Conservation (phyloP, 345 rosid species). For the Euphorbia lathyris region DNA sequence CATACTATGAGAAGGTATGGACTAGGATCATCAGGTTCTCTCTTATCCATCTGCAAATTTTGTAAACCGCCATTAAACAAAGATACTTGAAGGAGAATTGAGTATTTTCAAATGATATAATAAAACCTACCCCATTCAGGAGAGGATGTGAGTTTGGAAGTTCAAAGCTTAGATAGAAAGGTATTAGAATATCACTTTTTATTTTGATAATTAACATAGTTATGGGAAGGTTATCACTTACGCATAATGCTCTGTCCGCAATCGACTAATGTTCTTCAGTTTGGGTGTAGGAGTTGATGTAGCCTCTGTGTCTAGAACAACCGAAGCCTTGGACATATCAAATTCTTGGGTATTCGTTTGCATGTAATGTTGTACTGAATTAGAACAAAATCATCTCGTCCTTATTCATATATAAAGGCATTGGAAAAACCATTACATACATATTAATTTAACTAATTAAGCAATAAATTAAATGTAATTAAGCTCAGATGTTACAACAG, state of each 20-base stretch:
- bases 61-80: background rate
- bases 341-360: slow-evolving; percentile 63
- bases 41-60: slow-evolving; percentile 62
- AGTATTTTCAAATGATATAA: background rate
- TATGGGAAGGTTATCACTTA: slow-evolving; percentile 45
- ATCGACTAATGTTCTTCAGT: slow-evolving; percentile 72
- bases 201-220: background rate
- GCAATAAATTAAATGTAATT: too few relatives aligned
- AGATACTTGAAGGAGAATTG: background rate
- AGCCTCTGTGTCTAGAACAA: slow-evolving; percentile 61
- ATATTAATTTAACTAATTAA: too few relatives aligned
- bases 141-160: slow-evolving; percentile 92
- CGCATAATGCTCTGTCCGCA: slow-evolving; percentile 96
- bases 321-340: slow-evolving; percentile 80
- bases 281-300: slow-evolving; percentile 68
- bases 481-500: too few relatives aligned
- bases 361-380: slow-evolving; percentile 56
- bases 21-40: slow-evolving; percentile 81
- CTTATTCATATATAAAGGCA: too few relatives aligned
- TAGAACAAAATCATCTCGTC: too few relatives aligned
- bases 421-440: too few relatives aligned
- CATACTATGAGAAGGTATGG: slow-evolving; percentile 89
- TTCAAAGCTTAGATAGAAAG: slow-evolving; percentile 50
- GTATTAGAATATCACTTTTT: slow-evolving; percentile 5
- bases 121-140: slow-evolving; percentile 55